Conservation (phyloP, 2,329 filamentous ascomycete species). For the Pestalotiopsis sp. region DNA sequence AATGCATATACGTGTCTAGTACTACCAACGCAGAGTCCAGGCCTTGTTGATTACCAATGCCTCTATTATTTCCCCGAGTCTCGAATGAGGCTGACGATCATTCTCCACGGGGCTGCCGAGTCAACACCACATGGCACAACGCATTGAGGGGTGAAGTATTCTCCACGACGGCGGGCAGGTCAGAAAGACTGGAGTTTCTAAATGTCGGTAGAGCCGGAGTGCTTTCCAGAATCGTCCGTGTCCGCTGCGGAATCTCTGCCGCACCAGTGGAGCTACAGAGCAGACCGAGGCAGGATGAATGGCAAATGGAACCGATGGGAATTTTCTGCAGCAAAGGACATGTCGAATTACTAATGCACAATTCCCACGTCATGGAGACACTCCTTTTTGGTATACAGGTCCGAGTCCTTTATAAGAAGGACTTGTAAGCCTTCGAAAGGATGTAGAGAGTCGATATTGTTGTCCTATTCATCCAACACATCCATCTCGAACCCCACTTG, state of each 20-base stretch:
- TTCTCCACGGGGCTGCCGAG: neutral
- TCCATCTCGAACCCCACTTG: neutral
- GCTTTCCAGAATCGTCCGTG: conserved; percentile 9
- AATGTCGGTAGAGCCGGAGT: neutral
- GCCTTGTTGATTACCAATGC: neutral
- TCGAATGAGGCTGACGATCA: neutral
- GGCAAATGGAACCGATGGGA: neutral
- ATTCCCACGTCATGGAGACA: neutral
- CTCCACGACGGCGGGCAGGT: neutral
- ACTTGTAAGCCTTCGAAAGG: neutral
- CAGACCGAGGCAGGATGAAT: neutral
- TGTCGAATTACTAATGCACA: conserved; percentile 4
- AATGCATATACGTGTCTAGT: too few species aligned
- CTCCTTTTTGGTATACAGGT: neutral
- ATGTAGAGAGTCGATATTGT: neutral
- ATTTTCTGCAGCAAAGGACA: neutral
- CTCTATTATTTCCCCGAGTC: neutral
- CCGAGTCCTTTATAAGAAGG: neutral
- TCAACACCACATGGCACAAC: neutral
- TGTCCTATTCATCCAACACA: neutral
- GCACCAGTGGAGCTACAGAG: conserved; percentile 1
- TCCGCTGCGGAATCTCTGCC: neutral
- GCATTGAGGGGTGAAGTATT: neutral
- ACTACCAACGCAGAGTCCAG: too few species aligned
- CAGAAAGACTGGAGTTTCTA: neutral